phyloP scores from a whole-genome alignment of 2,329 filamentous ascomycete genomes.

The Diplodia seriata region DNA sequence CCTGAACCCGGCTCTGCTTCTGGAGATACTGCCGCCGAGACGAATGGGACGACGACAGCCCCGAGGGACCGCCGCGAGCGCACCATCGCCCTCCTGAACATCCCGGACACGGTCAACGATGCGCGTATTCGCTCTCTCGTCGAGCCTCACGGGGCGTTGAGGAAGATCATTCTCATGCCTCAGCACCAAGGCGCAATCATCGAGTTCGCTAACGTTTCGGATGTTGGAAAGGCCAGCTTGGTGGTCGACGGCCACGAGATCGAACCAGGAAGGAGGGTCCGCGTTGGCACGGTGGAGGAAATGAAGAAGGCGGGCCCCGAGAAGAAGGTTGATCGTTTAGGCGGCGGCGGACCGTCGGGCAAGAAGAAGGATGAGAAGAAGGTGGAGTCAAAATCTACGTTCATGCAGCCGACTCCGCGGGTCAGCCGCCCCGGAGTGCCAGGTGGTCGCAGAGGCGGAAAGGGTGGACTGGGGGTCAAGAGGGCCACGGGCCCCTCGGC shows the following conservation, averaged over 20 bases:
- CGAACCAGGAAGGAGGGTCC: slow-evolving; percentile 48
- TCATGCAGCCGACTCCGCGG: slow-evolving; percentile 11
- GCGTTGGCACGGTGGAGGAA: slow-evolving; percentile 60
- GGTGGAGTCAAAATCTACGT: slow-evolving; percentile 32
- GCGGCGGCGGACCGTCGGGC: slow-evolving; percentile 24
- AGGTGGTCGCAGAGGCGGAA: slow-evolving; percentile 12
- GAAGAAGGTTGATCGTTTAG: slow-evolving; percentile 16
- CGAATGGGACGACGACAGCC: slow-evolving; percentile 42
- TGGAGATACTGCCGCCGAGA: slow-evolving; percentile 2
- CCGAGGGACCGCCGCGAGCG: slow-evolving; percentile 57
- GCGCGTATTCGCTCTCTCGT: slow-evolving; percentile 77
- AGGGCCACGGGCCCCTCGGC: neutral
- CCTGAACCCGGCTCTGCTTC: slow-evolving; percentile 38
- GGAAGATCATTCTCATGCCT: slow-evolving; percentile 79
- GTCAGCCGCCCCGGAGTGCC: slow-evolving; percentile 16
- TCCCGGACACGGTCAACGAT: slow-evolving; percentile 93
- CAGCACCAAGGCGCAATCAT: slow-evolving; percentile 85
- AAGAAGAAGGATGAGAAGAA: slow-evolving; percentile 39
- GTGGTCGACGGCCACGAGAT: slow-evolving; percentile 51
- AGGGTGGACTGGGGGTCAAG: slow-evolving; percentile 21
- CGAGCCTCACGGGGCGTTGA: slow-evolving; percentile 72
- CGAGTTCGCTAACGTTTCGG: slow-evolving; percentile 74
- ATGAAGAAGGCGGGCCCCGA: slow-evolving; percentile 46
- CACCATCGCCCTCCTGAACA: slow-evolving; percentile 80
- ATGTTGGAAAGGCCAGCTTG: slow-evolving; percentile 73